Conservation (phyloP, 1,284 basidiomycete species). For the Gomphus sp. region DNA sequence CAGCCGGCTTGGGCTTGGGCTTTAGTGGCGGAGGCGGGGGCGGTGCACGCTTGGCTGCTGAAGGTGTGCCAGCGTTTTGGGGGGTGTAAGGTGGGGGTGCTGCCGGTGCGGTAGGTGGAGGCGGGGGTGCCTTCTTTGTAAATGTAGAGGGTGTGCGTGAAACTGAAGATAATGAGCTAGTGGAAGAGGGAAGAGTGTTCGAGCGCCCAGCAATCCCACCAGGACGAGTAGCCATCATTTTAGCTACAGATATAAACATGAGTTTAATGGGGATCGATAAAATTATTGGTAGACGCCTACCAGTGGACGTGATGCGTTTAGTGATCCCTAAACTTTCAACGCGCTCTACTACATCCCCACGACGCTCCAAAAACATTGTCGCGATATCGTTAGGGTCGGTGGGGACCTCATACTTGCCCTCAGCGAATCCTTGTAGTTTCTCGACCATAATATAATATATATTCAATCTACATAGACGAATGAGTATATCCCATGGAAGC, state of each 20-base stretch:
- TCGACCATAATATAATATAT: conserved; percentile 92
- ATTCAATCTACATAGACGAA: conserved; percentile 57
- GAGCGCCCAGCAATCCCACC: not conserved
- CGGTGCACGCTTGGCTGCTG: conserved; percentile 68
- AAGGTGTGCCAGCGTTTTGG: conserved; percentile 28
- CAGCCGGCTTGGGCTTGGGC: conserved; percentile 48
- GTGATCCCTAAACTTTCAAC: conserved; percentile 74
- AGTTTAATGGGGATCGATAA: not conserved
- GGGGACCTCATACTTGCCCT: conserved; percentile 73
- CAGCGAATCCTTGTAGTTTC: conserved; percentile 82
- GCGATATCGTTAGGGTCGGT: conserved; percentile 64
- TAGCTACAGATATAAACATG: conserved; percentile 14
- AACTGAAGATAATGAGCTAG: conserved; percentile 20
- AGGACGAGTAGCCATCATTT: conserved; percentile 14
- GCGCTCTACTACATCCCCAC: conserved; percentile 69
- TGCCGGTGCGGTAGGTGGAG: conserved; percentile 29
- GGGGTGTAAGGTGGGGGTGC: conserved; percentile 42
- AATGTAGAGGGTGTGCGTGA: conserved; percentile 33
- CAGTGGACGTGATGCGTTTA: conserved; percentile 76
- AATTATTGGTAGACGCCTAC: conserved; percentile 28
- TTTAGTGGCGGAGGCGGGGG: conserved; percentile 78
- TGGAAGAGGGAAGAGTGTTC: conserved; percentile 29
- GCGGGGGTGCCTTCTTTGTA: conserved; percentile 37
- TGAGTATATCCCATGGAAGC: not conserved
- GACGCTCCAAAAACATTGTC: conserved; percentile 68